phyloP scores from a whole-genome alignment of 176 grass and related monocot species.

The Oryza meyeriana region DNA sequence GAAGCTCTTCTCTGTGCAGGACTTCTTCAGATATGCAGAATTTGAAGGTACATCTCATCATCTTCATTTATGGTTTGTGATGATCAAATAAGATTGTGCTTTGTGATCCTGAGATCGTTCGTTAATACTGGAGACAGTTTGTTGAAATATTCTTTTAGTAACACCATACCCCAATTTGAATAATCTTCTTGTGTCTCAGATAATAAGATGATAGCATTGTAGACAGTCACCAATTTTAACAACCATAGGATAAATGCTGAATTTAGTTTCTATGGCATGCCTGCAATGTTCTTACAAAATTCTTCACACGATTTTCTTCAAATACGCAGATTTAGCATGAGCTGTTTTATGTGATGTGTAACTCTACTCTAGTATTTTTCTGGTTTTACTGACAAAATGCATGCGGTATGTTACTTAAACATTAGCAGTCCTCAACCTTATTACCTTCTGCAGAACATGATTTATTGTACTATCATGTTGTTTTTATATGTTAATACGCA shows the following conservation, averaged over 20 bases:
- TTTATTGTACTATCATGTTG: background rate
- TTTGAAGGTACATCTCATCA: constrained; percentile 55
- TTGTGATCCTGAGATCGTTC: too few species aligned
- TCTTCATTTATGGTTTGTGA: background rate
- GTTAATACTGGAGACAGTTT: background rate
- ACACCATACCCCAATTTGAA: too few species aligned
- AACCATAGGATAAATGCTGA: background rate
- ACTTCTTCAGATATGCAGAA: constrained; percentile 92
- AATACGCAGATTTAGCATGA: background rate
- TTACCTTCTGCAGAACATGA: background rate
- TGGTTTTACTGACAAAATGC: background rate
- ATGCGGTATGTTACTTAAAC: background rate
- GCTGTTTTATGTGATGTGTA: background rate
- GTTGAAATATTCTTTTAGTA: background rate
- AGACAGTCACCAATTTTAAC: background rate
- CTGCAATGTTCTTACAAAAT: background rate
- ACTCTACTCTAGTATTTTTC: background rate
- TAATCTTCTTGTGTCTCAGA: background rate
- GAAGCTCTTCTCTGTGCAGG: constrained; percentile 93
- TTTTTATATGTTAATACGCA: background rate
- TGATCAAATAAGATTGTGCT: too few species aligned
- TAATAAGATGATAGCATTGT: background rate
- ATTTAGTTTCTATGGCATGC: background rate
- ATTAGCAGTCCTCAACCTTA: background rate
- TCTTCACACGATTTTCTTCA: background rate